phyloP scores from a whole-genome alignment of 306 rosid genomes.

The Acmispon strigosus region DNA sequence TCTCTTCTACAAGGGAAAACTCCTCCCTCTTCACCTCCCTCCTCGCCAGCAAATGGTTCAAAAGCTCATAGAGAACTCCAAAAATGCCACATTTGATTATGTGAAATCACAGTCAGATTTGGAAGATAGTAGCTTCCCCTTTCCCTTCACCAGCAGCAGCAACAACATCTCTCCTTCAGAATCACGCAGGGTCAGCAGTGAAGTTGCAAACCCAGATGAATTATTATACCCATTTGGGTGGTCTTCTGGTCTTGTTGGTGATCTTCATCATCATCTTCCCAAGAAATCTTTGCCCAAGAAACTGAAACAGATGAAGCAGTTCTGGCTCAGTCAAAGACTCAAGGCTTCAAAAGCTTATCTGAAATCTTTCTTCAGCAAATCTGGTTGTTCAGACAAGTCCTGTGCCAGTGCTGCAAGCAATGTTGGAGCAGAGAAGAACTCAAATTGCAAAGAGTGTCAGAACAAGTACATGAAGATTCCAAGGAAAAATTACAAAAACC shows the following conservation, averaged over 20 bases:
- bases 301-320: conserved; percentile 62
- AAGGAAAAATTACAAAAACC: conserved; percentile 32
- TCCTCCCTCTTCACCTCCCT: conserved; percentile 92
- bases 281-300: conserved; percentile 64
- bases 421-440: conserved; percentile 16
- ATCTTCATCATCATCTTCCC: neutral
- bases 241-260: conserved; percentile 32
- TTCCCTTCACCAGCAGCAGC: conserved; percentile 19
- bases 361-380: conserved; percentile 57
- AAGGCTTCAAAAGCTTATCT: conserved; percentile 67
- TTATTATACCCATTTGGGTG: conserved; percentile 24
- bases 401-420: conserved; percentile 42
- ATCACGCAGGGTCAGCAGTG: conserved; percentile 63
- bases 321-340: conserved; percentile 45
- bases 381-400: conserved; percentile 50
- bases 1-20: conserved; percentile 95
- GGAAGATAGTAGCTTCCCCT: conserved; percentile 34
- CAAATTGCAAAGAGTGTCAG: conserved; percentile 26
- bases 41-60: conserved; percentile 90
- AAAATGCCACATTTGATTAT: conserved; percentile 5
- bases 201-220: conserved; percentile 52
- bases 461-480: conserved; percentile 34
- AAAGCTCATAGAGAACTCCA: conserved; percentile 44
- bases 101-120: conserved; percentile 25
- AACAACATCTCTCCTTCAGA: conserved; percentile 47